These are phyloP conservation scores for Fusarium globosum DNA, from an alignment of 2,329 filamentous ascomycete genomes.

Conservation along the genomic window DNA sequence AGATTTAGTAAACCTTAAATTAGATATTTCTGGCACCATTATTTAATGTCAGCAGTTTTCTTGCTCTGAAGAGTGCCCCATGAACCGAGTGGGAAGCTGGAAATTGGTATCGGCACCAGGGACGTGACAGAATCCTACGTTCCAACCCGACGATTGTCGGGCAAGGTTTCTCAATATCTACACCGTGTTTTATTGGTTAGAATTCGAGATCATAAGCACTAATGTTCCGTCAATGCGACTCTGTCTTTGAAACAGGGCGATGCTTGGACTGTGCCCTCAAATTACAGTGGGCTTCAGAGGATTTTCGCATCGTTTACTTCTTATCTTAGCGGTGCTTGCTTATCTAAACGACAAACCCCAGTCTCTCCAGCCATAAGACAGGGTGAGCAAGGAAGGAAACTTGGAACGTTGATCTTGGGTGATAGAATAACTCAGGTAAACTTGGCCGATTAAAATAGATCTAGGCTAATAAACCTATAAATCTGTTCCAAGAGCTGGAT, in stretches of 20 bases:
- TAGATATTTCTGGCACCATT: background rate
- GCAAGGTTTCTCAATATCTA: background rate
- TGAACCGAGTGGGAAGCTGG: background rate
- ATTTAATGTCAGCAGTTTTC: background rate
- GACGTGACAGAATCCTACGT: background rate
- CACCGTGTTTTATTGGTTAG: background rate
- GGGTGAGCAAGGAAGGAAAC: background rate
- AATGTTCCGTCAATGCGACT: background rate
- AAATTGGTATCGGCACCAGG: background rate
- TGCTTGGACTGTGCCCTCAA: background rate
- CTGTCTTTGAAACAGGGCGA: background rate
- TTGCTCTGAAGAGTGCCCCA: background rate
- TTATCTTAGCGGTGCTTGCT: background rate
- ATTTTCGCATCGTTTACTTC: background rate
- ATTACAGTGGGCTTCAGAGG: background rate
- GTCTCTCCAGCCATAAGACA: background rate
- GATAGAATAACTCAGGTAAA: background rate
- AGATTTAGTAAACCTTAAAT: rapidly evolving
- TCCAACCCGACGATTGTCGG: background rate
- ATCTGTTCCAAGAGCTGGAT: too few species aligned
- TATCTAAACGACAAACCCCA: background rate
- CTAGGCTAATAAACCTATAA: too few species aligned
- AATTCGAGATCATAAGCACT: background rate
- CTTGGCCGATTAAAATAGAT: background rate
- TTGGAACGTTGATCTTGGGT: background rate